These are phyloP conservation scores for Tephrocybe rancida DNA, from an alignment of 768 basidiomycete species.

Conservation along the genomic window DNA sequence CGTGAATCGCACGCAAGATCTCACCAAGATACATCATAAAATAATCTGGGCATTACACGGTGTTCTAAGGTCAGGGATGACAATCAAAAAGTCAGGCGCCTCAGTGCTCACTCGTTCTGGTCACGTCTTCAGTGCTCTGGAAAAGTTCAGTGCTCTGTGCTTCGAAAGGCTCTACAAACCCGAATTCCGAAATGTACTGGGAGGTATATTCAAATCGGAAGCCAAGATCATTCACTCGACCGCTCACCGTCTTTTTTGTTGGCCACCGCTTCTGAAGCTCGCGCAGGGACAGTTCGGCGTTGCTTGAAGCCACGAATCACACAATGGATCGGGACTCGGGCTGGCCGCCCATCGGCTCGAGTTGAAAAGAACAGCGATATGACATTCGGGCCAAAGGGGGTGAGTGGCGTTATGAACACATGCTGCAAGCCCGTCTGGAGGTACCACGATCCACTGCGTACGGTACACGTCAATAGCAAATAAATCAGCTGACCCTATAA, in stretches of 20 bases:
- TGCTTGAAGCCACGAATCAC: conserved; percentile 42
- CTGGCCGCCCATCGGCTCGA: conserved; percentile 50
- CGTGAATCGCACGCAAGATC: conserved; percentile 48
- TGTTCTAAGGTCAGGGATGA: not conserved
- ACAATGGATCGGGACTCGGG: conserved; percentile 42
- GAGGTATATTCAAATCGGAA: not conserved
- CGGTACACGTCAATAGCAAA: conserved; percentile 54
- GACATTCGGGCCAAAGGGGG: conserved; percentile 55
- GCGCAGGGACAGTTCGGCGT: conserved; percentile 41
- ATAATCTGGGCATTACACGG: conserved; percentile 39
- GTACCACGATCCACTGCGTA: conserved; percentile 41
- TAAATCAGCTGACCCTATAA: conserved; percentile 51
- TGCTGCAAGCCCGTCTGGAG: conserved; percentile 43
- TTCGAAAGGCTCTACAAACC: conserved; percentile 53
- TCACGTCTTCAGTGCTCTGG: conserved; percentile 46
- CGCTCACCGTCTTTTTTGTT: conserved; percentile 43
- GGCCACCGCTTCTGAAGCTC: conserved; percentile 44
- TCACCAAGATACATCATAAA: conserved; percentile 54
- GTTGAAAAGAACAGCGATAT: conserved; percentile 40
- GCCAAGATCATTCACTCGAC: not conserved
- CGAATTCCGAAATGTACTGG: conserved; percentile 53
- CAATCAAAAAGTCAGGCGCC: not conserved
- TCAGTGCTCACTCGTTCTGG: conserved; percentile 41
- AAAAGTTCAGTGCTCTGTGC: conserved; percentile 40
- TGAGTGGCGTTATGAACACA: conserved; percentile 45